Percentiles rank a stretch among this genome's conserved stretches.
Conservation (phyloP, 202 grass and related monocot genomes). For the Setaria italica region DNA sequence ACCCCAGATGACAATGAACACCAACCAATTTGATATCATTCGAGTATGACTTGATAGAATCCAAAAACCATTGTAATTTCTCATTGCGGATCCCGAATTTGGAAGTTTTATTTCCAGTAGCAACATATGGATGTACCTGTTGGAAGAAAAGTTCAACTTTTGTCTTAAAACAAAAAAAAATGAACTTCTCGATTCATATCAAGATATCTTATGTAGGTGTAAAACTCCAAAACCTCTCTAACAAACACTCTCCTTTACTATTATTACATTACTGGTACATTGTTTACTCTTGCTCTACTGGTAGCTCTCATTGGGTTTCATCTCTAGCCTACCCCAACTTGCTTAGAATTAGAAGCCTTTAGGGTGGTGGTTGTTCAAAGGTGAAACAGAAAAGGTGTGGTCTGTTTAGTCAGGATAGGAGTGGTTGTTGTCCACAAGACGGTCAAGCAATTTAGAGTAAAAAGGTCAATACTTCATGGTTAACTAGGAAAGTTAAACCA, state of each 20-base stretch:
- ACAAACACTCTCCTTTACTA: not conserved
- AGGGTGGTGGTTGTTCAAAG: not conserved
- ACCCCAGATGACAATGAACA: slow-evolving; percentile 95
- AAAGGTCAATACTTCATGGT: not conserved
- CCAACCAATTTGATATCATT: slow-evolving; percentile 91
- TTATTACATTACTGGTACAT: not conserved
- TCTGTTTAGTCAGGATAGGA: not conserved
- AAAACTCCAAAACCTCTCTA: not conserved
- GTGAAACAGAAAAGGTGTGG: not conserved
- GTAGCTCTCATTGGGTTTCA: not conserved
- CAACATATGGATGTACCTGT: slow-evolving; percentile 98
- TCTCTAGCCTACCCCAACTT: not conserved
- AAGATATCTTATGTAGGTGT: slow-evolving; percentile 14
- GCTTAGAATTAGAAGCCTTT: slow-evolving; percentile 9
- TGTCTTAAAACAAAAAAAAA: not conserved
- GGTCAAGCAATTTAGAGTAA: not conserved
- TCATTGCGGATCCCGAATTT: slow-evolving; percentile 99
- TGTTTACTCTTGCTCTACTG: not conserved
- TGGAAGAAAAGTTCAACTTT: not conserved
- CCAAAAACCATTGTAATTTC: slow-evolving; percentile 98
- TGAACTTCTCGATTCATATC: not conserved
- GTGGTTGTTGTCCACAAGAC: not conserved
- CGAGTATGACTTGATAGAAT: slow-evolving; percentile 78
- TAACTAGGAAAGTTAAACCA: not conserved
- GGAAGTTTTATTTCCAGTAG: slow-evolving; percentile 97